Evolutionary conservation across 1,284 basidiomycete genomes (phyloP), one percentile per base, ranked within the genome.

Genomic region (Papiliotrema fonsecae): DNA sequence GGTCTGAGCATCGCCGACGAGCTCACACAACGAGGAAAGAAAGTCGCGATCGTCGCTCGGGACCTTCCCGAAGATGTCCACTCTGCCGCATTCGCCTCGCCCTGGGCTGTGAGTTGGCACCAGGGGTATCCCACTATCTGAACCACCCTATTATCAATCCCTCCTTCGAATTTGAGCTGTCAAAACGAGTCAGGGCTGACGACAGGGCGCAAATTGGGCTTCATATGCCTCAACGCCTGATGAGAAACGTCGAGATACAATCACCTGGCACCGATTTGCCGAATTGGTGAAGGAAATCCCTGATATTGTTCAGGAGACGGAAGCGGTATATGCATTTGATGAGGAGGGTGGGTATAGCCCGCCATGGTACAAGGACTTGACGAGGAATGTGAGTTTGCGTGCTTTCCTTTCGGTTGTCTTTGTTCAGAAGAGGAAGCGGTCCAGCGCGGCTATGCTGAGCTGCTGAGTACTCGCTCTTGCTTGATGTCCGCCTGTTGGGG

Each of bases 171-270:
- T 5, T 24, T 13, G n/a, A 11, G 18, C 19, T 44, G n/a, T 10
- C 11, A 2, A n/a, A 21, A 25, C 14, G 26, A n/a, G 16, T 35
- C 11, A 0, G n/a, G 16, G 22, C 32, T 35, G 34, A 21, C 30
- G 10, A 2, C 56, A 83, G 78, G 84, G 84, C 21, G 83, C 82
- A 31, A 83, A 83, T 65, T 85, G 83, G 82, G 78, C 79, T 16
- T 82, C 83, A 3, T 79, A 81, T 50, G 76, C 74, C 11, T 61
- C 65, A 19, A 73, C 67, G 35, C 58, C 64, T 25, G 75, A 76
- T 67, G 80, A 82, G 48, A 58, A 61, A 61, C 62, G 51, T 39
- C 64, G 54, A 73, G 69, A 74, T 45, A 51, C 50, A 22, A 38
- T 55, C 35, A 62, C 60, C 6, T 67, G 62, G 49, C 57, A 81